Conservation (phyloP, 169 alveolate species). For the Sarcocystis neurona region DNA sequence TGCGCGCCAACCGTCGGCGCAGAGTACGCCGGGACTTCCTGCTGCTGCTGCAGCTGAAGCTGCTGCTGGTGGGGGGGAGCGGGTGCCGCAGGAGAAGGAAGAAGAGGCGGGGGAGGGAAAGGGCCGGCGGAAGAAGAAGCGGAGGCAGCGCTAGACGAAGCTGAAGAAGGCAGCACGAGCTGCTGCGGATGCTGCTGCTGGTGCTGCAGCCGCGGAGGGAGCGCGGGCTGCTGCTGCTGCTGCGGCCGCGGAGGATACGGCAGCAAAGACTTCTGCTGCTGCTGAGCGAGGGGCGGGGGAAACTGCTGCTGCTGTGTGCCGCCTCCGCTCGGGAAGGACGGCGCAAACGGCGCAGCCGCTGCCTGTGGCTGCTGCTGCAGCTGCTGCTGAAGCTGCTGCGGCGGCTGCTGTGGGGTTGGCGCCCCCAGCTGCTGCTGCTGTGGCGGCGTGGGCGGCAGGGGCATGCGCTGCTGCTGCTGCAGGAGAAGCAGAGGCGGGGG, state of each 20-base stretch:
- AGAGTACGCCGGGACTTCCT: constrained; percentile 32
- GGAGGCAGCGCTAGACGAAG: neutral
- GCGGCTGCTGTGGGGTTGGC: constrained; percentile 15
- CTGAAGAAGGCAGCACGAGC: constrained; percentile 2
- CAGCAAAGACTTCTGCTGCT: neutral
- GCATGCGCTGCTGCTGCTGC: constrained; percentile 31
- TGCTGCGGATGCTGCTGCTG: constrained; percentile 19
- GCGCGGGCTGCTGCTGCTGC: constrained; percentile 40
- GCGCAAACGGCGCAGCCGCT: too few relatives aligned
- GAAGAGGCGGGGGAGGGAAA: neutral
- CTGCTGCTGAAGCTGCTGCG: constrained; percentile 1
- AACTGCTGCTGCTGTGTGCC: too few relatives aligned
- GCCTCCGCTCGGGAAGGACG: too few relatives aligned
- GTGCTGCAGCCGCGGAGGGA: constrained; percentile 39
- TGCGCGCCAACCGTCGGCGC: constrained; percentile 63
- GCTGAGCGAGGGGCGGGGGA: too few relatives aligned
- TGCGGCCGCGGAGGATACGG: neutral
- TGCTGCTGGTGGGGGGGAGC: constrained; percentile 16
- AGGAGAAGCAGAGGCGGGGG: neutral
- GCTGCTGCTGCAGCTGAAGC: neutral
- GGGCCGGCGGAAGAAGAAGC: neutral
- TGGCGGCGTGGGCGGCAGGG: neutral
- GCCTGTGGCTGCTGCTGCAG: too few relatives aligned
- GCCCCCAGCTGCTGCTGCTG: constrained; percentile 40
- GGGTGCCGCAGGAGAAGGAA: neutral